Evolutionary conservation across 2,329 filamentous ascomycete species (phyloP).

Genomic region (Graphiopsis chlorocephala): DNA sequence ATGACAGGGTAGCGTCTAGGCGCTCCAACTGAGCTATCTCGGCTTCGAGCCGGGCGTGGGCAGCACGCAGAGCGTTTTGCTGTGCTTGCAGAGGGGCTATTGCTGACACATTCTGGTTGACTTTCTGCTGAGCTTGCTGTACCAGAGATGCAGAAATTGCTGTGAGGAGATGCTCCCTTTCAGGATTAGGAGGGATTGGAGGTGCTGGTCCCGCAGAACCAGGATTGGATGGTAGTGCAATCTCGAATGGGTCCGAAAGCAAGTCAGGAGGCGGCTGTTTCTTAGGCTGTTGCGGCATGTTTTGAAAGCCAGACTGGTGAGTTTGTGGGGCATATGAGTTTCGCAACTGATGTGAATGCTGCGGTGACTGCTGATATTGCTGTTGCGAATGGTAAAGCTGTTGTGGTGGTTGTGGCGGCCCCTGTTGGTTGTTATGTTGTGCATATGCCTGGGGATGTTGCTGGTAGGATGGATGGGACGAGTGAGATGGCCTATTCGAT

Average conservation of each 20-base stretch:
- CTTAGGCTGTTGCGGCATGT: constrained; percentile 27
- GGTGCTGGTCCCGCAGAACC: constrained; percentile 60
- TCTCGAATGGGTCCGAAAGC: constrained; percentile 61
- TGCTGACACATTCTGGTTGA: constrained; percentile 70
- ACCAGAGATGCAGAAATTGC: constrained; percentile 71
- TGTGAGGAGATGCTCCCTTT: constrained; percentile 82
- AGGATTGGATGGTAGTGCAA: constrained; percentile 51
- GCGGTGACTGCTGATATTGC: constrained; percentile 21
- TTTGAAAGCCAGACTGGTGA: constrained; percentile 15
- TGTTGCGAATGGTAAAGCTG: constrained; percentile 8
- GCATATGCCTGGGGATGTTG: constrained; percentile 20
- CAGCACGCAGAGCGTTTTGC: constrained; percentile 69
- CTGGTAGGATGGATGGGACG: constrained; percentile 29
- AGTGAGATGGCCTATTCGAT: constrained; percentile 15
- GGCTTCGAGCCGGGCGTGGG: constrained; percentile 66
- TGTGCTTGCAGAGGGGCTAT: constrained; percentile 76
- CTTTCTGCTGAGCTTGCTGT: constrained; percentile 65
- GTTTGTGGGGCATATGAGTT: constrained; percentile 24
- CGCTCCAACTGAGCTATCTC: constrained; percentile 71
- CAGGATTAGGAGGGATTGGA: constrained; percentile 90
- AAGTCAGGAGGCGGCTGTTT: constrained; percentile 52
- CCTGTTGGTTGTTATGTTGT: constrained; percentile 10
- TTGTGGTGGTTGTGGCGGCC: constrained; percentile 9
- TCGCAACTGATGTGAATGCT: constrained; percentile 30
- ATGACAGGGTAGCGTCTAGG: constrained; percentile 67